Evolutionary conservation across 2,329 filamentous ascomycete species (phyloP).

Genomic region (Talaromyces sp.): DNA sequence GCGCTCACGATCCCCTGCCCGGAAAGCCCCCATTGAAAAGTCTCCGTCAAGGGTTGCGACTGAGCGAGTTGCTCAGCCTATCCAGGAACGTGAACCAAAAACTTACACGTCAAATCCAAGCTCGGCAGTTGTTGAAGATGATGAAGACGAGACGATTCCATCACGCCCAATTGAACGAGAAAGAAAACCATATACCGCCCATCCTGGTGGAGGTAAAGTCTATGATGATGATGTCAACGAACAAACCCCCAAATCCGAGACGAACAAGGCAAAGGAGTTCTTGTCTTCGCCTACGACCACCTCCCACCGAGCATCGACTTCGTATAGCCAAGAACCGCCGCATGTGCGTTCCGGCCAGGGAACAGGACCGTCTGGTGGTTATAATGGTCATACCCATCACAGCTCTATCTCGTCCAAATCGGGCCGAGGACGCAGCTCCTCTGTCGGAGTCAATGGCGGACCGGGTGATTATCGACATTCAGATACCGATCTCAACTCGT

Average conservation of each 20-base stretch:
- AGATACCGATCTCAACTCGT: conserved; percentile 26
- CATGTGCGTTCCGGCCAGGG: conserved; percentile 15
- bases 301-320: conserved; percentile 56
- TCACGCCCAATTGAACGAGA: conserved; percentile 58
- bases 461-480: conserved; percentile 29
- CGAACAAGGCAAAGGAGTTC: conserved; percentile 32
- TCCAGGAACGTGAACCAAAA: conserved; percentile 11
- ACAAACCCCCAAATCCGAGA: neutral
- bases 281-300: conserved; percentile 53
- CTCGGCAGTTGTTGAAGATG: conserved; percentile 31
- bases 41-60: conserved; percentile 12
- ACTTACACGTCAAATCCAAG: conserved; percentile 30
- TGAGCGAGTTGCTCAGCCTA: conserved; percentile 27
- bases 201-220: conserved; percentile 55
- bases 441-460: conserved; percentile 18
- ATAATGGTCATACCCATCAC: conserved; percentile 7
- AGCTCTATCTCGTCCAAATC: conserved; percentile 10
- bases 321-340: conserved; percentile 25
- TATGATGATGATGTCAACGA: conserved; percentile 42
- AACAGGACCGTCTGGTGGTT: conserved; percentile 8
- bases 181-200: conserved; percentile 58
- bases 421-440: conserved; percentile 26
- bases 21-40: neutral
- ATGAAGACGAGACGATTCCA: conserved; percentile 34
- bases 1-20: conserved; percentile 27